Evolutionary conservation across 2,329 filamentous ascomycete species (phyloP), one percentile per base, ranked within the genome.

Genomic region (Westerdykella aurantiaca): DNA sequence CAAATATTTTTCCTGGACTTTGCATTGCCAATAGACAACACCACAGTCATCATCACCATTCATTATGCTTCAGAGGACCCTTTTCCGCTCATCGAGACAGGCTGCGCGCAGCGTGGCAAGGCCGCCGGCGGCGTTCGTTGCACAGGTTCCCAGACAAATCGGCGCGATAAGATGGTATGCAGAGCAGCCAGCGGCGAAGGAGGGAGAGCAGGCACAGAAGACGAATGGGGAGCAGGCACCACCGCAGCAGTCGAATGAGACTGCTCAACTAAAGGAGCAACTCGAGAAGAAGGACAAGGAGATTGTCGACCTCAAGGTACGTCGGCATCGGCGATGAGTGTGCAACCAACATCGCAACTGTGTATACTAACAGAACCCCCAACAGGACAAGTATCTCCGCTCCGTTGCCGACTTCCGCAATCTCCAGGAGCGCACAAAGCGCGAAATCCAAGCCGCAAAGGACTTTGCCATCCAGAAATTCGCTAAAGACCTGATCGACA

Each of bases 331-430:
- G 9, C 35, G 34, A 31, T n/a, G 18, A 23, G 11, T 29, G 11
- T 29, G 25, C 25, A 16, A 35, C 7, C 33, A 4, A 16, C 33
- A 17, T 29, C 31, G n/a, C 13, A 12, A n/a, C n/a, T 40, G 12
- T 14, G 21, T 31, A 12, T 14, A 40, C 25, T 40, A 40, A 22
- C 17, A 29, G 4, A 9, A 29, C 25, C 25, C 10, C 33, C 3
- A 17, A 31, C 56, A 97, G 93, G 93, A 97, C 73, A 93, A 89
- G 75, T 94, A 89, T 71, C 80, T 96, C 51, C 91, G 93, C 67
- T 86, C 86, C 43, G 83, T 97, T 52, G 93, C 93, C 72, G 93
- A 98, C 62, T 97, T 94, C 80, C 88, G 88, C 67, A 98, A 97
- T 74, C 86, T 98, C 41, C 91, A 97, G 75, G 88, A 96, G 64